Base-by-base conservation (phyloP, 306 rosid species). In the Lathyrus aphaca region DNA sequence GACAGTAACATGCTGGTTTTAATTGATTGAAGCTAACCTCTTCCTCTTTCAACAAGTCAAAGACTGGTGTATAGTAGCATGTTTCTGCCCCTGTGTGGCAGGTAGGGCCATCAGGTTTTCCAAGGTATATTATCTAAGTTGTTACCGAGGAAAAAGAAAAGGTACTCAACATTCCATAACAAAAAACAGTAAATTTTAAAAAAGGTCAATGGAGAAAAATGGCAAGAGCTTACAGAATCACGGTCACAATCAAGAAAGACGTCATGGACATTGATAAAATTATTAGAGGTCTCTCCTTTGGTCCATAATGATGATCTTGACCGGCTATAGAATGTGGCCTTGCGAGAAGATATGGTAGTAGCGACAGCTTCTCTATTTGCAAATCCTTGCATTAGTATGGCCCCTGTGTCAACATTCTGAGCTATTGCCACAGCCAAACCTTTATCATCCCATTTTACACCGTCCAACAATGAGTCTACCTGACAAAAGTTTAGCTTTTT, bases 51-150 rank as follows among this genome's bases (percentile, higher is more conserved):
- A 79, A 71, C 54, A 79, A 80, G 77, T 85, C 94, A 67, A 75
- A 57, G 9, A 85, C 82, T 45, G 90, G 71, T 38, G 86, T 93
- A 79, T 86, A 88, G 72, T 90, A 85, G 81, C 96, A 94, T 30
- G 98, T 94, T 78, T 88, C 96, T 0, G 92, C 66, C 32, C 97
- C 98, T 0, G 95, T 94, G 82, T 94, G 97, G 75, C 98, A 90
- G 75, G 95, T 90, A 51, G 98, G 97, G 10, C 97, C 98, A 82
- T 87, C 89, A 61, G 97, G 97, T 80, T 82, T 94, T 43, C 98
- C 97, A 8, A 87, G 91, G 87, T 94, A 94, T 70, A 94, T 88
- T 57, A 94, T 87, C 98, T 90, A 80, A 66, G 74, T 15, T 64
- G 43, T 64, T 69, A 60, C 12, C 10, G 59, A 16, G 32, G 58